phyloP scores from a whole-genome alignment of 2,329 filamentous ascomycete species.

The Beauveria pseudobassiana region DNA sequence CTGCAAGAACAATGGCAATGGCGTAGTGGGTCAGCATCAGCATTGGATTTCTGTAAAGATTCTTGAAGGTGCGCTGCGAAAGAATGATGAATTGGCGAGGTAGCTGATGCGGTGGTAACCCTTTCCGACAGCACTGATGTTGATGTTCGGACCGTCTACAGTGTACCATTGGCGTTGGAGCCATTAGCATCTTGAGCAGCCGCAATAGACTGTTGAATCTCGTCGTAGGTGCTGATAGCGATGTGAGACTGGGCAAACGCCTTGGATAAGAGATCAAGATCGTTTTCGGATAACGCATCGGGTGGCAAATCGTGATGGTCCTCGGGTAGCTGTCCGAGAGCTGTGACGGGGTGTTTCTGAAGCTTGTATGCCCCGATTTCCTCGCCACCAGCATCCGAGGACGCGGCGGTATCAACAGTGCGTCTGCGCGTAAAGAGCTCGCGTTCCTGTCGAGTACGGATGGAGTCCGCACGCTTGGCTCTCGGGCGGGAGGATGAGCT shows the following conservation, averaged over 20 bases:
- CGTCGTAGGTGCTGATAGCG: slow-evolving; percentile 63
- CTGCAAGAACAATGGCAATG: slow-evolving; percentile 88
- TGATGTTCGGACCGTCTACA: slow-evolving; percentile 38
- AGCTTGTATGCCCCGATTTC: slow-evolving; percentile 45
- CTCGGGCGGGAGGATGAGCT: slow-evolving; percentile 58
- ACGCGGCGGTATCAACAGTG: slow-evolving; percentile 55
- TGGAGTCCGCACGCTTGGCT: slow-evolving; percentile 66
- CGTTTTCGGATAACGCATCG: slow-evolving; percentile 56
- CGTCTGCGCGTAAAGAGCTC: slow-evolving; percentile 81
- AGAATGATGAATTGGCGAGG: slow-evolving; percentile 80
- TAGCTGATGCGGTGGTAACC: slow-evolving; percentile 79
- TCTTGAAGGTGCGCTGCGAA: slow-evolving; percentile 88
- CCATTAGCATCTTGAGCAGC: slow-evolving; percentile 62
- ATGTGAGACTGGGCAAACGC: slow-evolving; percentile 75
- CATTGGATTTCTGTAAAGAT: slow-evolving; percentile 94
- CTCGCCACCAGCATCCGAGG: slow-evolving; percentile 47
- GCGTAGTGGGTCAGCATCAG: slow-evolving; percentile 98
- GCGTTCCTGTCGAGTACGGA: slow-evolving; percentile 79
- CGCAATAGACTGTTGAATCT: slow-evolving; percentile 65
- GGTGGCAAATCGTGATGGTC: slow-evolving; percentile 59
- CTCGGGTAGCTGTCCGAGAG: slow-evolving; percentile 54
- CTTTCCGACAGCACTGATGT: slow-evolving; percentile 57
- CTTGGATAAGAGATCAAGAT: slow-evolving; percentile 73
- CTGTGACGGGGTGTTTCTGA: slow-evolving; percentile 35
- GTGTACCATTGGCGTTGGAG: slow-evolving; percentile 44